Percentiles rank a stretch among this genome's conserved stretches.
Conservation (phyloP, 257 asterid genomes). For the Solanum habrochaites region DNA sequence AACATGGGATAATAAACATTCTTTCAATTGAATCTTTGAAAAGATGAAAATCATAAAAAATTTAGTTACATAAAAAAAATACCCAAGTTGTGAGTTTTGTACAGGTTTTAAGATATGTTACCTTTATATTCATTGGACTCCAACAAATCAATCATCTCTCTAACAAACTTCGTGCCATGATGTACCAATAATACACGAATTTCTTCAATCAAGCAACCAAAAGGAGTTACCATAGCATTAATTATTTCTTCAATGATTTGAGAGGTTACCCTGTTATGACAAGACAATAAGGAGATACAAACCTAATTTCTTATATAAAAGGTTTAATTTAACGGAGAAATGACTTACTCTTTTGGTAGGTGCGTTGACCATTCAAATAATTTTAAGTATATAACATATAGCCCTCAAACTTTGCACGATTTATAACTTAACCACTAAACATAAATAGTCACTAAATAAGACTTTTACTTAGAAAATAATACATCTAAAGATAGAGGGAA, state of each 20-base stretch:
- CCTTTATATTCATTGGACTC: neutral
- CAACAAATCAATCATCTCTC: neutral
- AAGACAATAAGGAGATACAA: neutral
- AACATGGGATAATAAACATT: neutral
- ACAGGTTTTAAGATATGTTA: neutral
- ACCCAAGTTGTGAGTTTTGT: too few species aligned
- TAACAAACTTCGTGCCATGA: neutral
- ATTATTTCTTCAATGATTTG: neutral
- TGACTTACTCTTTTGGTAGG: neutral
- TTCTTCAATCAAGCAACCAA: neutral
- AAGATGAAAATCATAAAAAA: neutral
- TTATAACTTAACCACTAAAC: neutral
- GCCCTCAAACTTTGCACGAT: neutral
- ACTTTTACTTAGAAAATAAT: neutral
- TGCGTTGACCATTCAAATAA: neutral
- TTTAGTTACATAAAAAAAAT: neutral
- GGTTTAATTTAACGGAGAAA: neutral
- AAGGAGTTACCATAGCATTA: neutral
- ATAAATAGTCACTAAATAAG: neutral
- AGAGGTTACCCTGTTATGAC: neutral
- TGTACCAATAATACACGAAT: neutral
- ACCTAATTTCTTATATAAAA: neutral
- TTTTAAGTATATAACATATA: neutral
- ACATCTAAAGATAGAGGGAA: too few species aligned
- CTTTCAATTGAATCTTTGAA: neutral